phyloP scores from a whole-genome alignment of 2,329 filamentous ascomycete species.

The Amylocarpus encephaloides region DNA sequence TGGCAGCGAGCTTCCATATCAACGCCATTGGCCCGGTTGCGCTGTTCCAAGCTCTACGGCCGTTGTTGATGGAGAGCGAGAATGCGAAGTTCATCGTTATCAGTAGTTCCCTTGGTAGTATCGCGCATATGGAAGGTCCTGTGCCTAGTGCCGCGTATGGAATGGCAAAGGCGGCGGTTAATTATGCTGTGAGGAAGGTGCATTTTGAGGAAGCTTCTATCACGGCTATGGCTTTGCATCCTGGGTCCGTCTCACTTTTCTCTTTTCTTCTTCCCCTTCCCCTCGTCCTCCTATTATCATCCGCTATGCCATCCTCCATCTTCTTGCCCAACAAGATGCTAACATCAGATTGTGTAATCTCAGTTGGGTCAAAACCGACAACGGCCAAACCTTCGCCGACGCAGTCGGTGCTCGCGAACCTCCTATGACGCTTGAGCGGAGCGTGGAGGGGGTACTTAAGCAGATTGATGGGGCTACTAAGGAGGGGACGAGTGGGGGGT shows the following conservation, averaged over 20 bases:
- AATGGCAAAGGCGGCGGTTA: constrained; percentile 36
- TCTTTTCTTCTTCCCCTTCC: background rate
- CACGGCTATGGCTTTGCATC: constrained; percentile 29
- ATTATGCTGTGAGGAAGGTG: constrained; percentile 34
- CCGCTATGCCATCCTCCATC: too few relatives aligned
- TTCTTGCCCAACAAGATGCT: too few relatives aligned
- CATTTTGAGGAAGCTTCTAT: constrained; percentile 35
- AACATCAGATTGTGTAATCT: too few relatives aligned
- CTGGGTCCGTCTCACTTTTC: constrained; percentile 15
- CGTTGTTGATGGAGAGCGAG: constrained; percentile 34
- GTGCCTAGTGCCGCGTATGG: constrained; percentile 35
- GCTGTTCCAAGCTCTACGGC: constrained; percentile 39
- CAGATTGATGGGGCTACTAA: constrained; percentile 35
- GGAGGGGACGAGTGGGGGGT: constrained; percentile 24
- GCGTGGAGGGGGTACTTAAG: constrained; percentile 30
- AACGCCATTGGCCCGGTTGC: constrained; percentile 40
- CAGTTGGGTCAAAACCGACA: constrained; percentile 37
- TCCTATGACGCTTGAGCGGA: constrained; percentile 33
- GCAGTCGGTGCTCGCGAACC: constrained; percentile 31
- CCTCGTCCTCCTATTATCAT: background rate
- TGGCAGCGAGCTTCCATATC: constrained; percentile 35
- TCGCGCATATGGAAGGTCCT: constrained; percentile 14
- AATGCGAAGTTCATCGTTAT: constrained; percentile 36
- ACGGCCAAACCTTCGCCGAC: constrained; percentile 35
- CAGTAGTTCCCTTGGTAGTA: constrained; percentile 26